These are phyloP conservation scores for Corymbia citriodora DNA, from an alignment of 441 rosid species.

Conservation along the genomic window DNA sequence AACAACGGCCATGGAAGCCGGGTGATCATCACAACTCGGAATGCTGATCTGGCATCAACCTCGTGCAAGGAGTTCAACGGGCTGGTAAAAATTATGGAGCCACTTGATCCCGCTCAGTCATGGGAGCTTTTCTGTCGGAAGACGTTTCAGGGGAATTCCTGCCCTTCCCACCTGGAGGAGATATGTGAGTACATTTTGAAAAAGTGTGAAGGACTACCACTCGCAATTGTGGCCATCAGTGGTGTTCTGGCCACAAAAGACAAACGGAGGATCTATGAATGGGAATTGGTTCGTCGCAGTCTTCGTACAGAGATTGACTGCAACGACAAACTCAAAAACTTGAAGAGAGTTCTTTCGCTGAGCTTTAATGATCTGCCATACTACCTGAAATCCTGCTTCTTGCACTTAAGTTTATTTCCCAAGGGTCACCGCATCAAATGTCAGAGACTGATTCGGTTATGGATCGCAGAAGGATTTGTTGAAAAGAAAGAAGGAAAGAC, in stretches of 20 bases:
- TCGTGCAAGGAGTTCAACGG: slow-evolving; percentile 9
- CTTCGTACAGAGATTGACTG: not conserved
- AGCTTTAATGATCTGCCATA: slow-evolving; percentile 7
- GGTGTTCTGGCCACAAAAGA: not conserved
- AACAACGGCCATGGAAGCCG: slow-evolving; percentile 14
- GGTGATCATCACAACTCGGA: slow-evolving; percentile 25
- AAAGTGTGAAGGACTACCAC: slow-evolving; percentile 6
- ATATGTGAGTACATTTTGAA: not conserved
- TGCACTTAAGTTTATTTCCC: slow-evolving; percentile 4
- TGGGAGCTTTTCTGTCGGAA: slow-evolving; percentile 10
- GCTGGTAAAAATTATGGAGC: slow-evolving; percentile 12
- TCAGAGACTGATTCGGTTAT: not conserved
- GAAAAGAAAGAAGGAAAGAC: slow-evolving; percentile 6
- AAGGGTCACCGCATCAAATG: not conserved
- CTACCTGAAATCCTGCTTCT: slow-evolving; percentile 1
- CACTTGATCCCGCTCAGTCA: slow-evolving; percentile 11
- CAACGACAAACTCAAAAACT: not conserved
- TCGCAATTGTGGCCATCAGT: slow-evolving; percentile 13
- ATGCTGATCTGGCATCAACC: slow-evolving; percentile 7
- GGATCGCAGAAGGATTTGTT: slow-evolving; percentile 8
- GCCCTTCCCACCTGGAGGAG: slow-evolving; percentile 1
- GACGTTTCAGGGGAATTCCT: not conserved
- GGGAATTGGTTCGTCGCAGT: not conserved
- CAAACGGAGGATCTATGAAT: not conserved
- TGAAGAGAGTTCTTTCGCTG: not conserved